These are phyloP conservation scores for Boletellus ananas DNA, from an alignment of 768 basidiomycete genomes.

Conservation along the genomic window DNA sequence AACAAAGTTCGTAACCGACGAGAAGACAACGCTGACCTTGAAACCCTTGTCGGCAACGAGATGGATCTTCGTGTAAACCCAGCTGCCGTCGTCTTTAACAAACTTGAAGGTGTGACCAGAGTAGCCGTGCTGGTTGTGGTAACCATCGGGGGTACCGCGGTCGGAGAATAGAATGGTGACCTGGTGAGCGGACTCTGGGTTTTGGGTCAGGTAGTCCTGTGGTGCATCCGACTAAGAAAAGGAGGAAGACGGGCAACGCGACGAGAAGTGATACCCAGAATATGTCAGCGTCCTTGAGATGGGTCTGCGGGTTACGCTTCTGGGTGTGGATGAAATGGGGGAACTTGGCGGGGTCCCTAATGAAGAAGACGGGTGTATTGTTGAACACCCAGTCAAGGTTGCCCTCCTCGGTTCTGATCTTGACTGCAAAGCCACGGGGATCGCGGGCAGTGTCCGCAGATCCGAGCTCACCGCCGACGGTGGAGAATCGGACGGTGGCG, in stretches of 20 bases:
- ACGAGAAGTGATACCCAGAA: constrained; percentile 58
- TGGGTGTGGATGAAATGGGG: constrained; percentile 94
- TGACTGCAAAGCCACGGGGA: constrained; percentile 88
- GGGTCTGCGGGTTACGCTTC: constrained; percentile 88
- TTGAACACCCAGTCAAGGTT: constrained; percentile 93
- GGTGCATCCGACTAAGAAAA: constrained; percentile 1
- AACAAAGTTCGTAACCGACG: not conserved
- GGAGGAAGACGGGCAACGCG: not conserved
- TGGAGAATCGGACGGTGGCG: constrained; percentile 85
- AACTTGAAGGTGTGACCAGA: constrained; percentile 91
- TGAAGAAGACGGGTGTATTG: constrained; percentile 90
- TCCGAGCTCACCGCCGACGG: constrained; percentile 85
- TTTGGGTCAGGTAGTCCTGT: constrained; percentile 85
- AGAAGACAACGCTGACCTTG: constrained; percentile 46
- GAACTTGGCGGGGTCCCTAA: constrained; percentile 85
- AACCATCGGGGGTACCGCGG: constrained; percentile 91
- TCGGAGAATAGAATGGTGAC: constrained; percentile 92
- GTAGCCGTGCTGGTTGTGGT: constrained; percentile 85
- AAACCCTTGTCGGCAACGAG: constrained; percentile 73
- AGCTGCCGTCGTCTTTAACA: constrained; percentile 78
- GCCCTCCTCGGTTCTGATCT: constrained; percentile 87
- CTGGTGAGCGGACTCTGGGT: constrained; percentile 88
- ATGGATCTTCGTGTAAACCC: constrained; percentile 87
- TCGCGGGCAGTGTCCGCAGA: constrained; percentile 92
- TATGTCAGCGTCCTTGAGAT: constrained; percentile 82